Percentiles rank a stretch among this genome's conserved stretches.
Evolutionary conservation across 1,139 yeast species (phyloP).

Genomic region (Scheffersomyces illinoinensis): DNA sequence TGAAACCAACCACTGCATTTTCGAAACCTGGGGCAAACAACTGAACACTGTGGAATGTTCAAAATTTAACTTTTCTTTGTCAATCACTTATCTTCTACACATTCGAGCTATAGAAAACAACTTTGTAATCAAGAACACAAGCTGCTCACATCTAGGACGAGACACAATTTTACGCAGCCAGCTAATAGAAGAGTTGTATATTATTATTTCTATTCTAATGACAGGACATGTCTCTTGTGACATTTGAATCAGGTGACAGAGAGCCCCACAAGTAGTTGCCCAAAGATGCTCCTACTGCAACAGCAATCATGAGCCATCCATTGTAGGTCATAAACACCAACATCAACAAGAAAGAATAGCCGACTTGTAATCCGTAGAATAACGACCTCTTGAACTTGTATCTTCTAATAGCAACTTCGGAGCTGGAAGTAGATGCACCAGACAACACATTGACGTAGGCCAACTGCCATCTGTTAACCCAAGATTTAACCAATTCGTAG

Average conservation of each 20-base stretch:
- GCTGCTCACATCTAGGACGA: not conserved
- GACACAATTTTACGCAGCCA: not conserved
- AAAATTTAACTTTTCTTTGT: too few species aligned
- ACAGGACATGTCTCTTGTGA: slow-evolving; percentile 46
- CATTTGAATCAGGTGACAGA: not conserved
- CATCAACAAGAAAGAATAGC: slow-evolving; percentile 77
- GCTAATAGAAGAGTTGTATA: not conserved
- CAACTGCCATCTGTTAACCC: slow-evolving; percentile 33
- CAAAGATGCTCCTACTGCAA: slow-evolving; percentile 64
- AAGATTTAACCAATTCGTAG: slow-evolving; percentile 58
- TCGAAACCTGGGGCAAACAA: too few species aligned
- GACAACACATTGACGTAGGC: slow-evolving; percentile 11
- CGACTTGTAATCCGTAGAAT: slow-evolving; percentile 71
- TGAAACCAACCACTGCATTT: too few species aligned
- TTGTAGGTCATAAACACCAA: slow-evolving; percentile 82
- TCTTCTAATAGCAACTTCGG: slow-evolving; percentile 13
- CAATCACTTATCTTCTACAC: not conserved
- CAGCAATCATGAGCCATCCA: slow-evolving; percentile 80
- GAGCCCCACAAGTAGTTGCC: slow-evolving; percentile 67
- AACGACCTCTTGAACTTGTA: slow-evolving; percentile 37
- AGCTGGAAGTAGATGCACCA: slow-evolving; percentile 15
- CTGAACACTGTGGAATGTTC: too few species aligned
- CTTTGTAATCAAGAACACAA: not conserved
- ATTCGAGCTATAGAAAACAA: not conserved
- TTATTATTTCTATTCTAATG: slow-evolving; percentile 29